Evolutionary conservation across 306 rosid genomes (phyloP), one percentile per base, ranked within the genome.

Genomic region (Sechiopsis laciniata): DNA sequence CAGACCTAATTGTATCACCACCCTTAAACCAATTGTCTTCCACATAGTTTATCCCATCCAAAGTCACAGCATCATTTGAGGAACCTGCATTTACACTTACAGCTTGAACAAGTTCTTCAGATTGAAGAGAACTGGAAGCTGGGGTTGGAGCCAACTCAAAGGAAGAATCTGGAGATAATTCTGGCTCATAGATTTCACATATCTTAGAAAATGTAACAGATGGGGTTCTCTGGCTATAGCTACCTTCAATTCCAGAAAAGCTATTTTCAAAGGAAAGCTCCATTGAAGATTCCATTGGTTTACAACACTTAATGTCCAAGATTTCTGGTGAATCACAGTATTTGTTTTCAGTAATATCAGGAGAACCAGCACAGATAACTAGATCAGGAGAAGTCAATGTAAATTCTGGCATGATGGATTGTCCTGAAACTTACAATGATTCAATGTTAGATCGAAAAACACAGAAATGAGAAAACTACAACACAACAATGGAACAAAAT

Each of bases 201-300:
- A 86, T 75, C 45, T 82, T 26, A 14, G 98, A 87, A 82, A 90
- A 93, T 78, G 77, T 86, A 22, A 93, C 98, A 55, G 90, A 84
- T 69, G 89, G 88, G 12, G 80, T 80, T 73, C 75, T 93, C 13
- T 15, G 82, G 7, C 67, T 54, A 59, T 81, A 76, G 10, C 58
- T 80, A 74, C 72, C 76, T 75, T 84, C 76, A 81, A 88, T 22
- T 24, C 78, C 91, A 56, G 81, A 50, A 62, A 93, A 82, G 52
- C 97, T 95, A 74, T 88, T 88, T 84, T 88, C 96, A 14, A 93
- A 82, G 66, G 98, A 93, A 57, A 93, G 87, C 85, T 88, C 98
- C 69, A 80, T 68, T 4, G 97, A 85, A 72, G 84, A 46, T 40
- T 80, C 91, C 78, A 84, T 22, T 68, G 75, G 83, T 57, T 79